These are phyloP conservation scores for Asterochloris sp. DNA, from an alignment of 139 green algal species.

Conservation along the genomic window DNA sequence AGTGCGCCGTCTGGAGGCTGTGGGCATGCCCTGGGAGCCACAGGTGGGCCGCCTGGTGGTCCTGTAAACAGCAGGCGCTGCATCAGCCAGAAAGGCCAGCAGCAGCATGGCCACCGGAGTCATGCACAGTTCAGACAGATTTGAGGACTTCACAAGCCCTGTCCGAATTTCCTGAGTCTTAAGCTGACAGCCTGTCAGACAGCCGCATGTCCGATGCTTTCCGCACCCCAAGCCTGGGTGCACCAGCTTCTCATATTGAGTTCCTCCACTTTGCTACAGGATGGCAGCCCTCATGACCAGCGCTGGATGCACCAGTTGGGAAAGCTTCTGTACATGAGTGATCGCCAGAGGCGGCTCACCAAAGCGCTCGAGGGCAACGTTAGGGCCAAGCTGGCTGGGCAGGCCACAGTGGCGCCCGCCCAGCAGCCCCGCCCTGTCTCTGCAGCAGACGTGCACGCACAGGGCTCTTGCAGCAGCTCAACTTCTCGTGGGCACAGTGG, in stretches of 20 bases:
- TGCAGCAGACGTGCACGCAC: neutral
- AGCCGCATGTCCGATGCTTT: no score
- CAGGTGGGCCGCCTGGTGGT: neutral
- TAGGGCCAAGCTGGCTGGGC: neutral
- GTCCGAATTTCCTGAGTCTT: no score
- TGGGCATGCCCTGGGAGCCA: conserved; percentile 46
- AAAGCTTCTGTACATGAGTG: conserved; percentile 44
- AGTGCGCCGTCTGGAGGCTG: conserved; percentile 37
- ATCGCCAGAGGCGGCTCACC: conserved; percentile 17
- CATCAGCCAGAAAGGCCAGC: no score
- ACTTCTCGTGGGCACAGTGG: neutral
- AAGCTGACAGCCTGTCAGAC: no score
- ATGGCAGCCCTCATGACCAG: neutral
- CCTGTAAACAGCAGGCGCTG: neutral
- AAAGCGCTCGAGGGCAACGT: neutral
- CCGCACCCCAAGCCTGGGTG: no score
- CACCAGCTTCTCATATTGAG: no score
- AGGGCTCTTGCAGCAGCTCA: conserved; percentile 4
- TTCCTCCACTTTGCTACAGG: neutral
- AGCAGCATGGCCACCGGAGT: no score
- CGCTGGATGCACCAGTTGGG: conserved; percentile 28
- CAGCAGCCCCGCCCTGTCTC: neutral
- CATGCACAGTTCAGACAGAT: no score
- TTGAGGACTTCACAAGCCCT: no score
- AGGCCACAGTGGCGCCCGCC: neutral